Conservation (phyloP, 371 early-diverging fungal species). For the Mortierella sp. region DNA sequence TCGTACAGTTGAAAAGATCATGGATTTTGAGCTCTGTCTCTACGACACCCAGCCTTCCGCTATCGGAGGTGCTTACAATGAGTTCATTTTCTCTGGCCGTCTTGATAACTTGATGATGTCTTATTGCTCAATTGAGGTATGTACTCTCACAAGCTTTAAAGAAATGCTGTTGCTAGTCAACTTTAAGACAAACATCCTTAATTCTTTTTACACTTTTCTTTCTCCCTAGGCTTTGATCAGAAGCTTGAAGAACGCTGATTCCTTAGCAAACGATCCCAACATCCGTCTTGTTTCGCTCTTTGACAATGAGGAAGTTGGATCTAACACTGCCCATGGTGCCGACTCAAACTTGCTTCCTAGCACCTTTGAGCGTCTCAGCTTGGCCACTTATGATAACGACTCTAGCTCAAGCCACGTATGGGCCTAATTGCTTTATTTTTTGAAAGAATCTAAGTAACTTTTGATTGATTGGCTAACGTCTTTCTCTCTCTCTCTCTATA, state of each 20-base stretch:
- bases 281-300: slow-evolving; percentile 93
- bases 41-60: slow-evolving; percentile 88
- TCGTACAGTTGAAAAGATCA: slow-evolving; percentile 74
- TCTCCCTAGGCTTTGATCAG: slow-evolving; percentile 66
- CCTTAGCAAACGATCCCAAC: slow-evolving; percentile 76
- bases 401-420: slow-evolving; percentile 23
- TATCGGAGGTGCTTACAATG: slow-evolving; percentile 91
- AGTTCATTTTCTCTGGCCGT: slow-evolving; percentile 94
- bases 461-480: neutral
- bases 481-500: neutral
- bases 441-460: too few species aligned
- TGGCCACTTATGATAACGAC: slow-evolving; percentile 55
- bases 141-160: neutral
- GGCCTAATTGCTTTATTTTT: neutral
- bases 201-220: neutral
- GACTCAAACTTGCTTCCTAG: slow-evolving; percentile 89
- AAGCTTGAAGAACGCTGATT: slow-evolving; percentile 55
- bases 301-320: slow-evolving; percentile 99
- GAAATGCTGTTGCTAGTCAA: neutral
- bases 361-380: slow-evolving; percentile 71
- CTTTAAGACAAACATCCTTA: neutral
- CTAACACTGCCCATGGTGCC: slow-evolving; percentile 95
- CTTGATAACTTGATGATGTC: slow-evolving; percentile 97
- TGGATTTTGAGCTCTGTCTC: slow-evolving; percentile 96
- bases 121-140: slow-evolving; percentile 82